These are phyloP conservation scores for Venturia nashicola DNA, from an alignment of 2,329 filamentous ascomycete species.

Conservation along the genomic window DNA sequence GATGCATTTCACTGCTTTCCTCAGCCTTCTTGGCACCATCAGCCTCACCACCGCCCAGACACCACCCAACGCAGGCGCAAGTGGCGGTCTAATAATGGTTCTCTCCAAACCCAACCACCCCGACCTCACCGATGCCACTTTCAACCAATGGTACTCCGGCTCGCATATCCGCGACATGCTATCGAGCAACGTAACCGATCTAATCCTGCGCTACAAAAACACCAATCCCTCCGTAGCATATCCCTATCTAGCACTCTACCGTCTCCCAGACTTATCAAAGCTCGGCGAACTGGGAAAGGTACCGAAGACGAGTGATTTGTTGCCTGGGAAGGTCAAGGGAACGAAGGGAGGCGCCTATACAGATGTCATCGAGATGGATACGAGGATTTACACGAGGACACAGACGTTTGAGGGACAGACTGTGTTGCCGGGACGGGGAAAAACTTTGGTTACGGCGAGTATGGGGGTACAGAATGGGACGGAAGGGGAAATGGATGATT, in stretches of 20 bases:
- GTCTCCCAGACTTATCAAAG: constrained; percentile 8
- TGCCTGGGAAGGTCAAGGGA: constrained; percentile 7
- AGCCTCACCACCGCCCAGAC: neutral
- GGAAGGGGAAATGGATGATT: constrained; percentile 16
- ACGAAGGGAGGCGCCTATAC: constrained; percentile 5
- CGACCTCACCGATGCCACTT: constrained; percentile 5
- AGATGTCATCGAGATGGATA: constrained; percentile 9
- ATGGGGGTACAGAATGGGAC: neutral
- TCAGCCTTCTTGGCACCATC: neutral
- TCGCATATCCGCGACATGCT: constrained; percentile 11
- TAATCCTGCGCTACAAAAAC: constrained; percentile 12
- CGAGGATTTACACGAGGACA: neutral
- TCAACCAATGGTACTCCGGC: constrained; percentile 12
- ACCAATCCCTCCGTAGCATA: constrained; percentile 4
- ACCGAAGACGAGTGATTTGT: neutral
- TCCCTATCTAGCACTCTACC: constrained; percentile 12
- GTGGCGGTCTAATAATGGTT: neutral
- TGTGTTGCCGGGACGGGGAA: neutral
- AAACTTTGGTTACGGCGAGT: neutral
- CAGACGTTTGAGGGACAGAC: neutral
- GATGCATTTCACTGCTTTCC: neutral
- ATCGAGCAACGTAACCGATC: constrained; percentile 7
- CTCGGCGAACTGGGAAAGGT: constrained; percentile 6
- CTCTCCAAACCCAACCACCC: constrained; percentile 6
- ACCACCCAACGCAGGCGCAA: neutral